A percentile compares a stretch with the other conserved stretches of the same genome.
Evolutionary conservation across 1,284 basidiomycete genomes (phyloP).

Genomic region (Anthracocystis setariae): DNA sequence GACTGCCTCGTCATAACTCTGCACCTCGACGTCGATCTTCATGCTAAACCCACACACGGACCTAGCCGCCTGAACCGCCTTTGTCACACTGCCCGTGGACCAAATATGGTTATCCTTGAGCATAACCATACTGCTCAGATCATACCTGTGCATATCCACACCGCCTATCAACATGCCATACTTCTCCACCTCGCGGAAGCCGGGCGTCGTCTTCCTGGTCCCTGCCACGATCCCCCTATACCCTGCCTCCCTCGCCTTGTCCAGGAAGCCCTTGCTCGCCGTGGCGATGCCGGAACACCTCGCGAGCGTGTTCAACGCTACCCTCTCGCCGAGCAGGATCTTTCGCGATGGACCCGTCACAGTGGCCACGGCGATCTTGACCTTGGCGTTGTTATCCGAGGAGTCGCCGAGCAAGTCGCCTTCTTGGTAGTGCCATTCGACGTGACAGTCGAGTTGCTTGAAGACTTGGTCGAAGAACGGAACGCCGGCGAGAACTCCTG

Average conservation of each 20-base stretch:
- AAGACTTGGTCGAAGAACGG: conserved; percentile 98
- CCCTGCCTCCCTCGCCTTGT: conserved; percentile 81
- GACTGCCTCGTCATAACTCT: conserved; percentile 86
- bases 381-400: conserved; percentile 68
- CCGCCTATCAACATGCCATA: conserved; percentile 99
- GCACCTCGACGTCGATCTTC: conserved; percentile 93
- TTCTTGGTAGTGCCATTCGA: conserved; percentile 91
- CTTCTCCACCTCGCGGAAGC: conserved; percentile 94
- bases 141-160: conserved; percentile 94
- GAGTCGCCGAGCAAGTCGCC: conserved; percentile 73
- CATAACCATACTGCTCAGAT: conserved; percentile 99
- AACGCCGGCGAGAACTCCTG: conserved; percentile 88
- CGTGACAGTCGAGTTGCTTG: conserved; percentile 85
- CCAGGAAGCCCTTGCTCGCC: conserved; percentile 83
- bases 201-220: conserved; percentile 97
- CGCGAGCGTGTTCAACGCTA: conserved; percentile 92
- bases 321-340: conserved; percentile 90
- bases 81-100: conserved; percentile 92
- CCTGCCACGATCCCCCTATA: conserved; percentile 92
- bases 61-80: conserved; percentile 84
- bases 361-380: conserved; percentile 80
- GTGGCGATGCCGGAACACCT: conserved; percentile 97
- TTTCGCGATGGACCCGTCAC: conserved; percentile 88
- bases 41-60: conserved; percentile 91
- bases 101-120: conserved; percentile 99